Conservation (phyloP, 345 rosid genomes). For the Brassica cretica region DNA sequence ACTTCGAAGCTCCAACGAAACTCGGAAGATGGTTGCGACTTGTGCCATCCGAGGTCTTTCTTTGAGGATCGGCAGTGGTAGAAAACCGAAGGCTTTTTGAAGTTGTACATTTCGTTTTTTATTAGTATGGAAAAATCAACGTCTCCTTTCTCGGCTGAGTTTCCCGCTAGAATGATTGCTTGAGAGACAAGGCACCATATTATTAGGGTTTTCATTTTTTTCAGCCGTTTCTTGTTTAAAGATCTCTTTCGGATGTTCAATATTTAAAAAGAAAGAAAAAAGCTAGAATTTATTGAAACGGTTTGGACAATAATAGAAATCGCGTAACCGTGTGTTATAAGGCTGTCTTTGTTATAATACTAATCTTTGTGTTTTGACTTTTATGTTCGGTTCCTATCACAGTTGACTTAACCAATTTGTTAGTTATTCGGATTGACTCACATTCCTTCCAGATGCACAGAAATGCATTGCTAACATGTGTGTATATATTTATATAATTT, state of each 20-base stretch:
- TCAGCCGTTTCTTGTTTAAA: background rate
- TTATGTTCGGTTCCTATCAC: background rate
- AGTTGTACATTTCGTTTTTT: conserved; percentile 28
- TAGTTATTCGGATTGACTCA: conserved; percentile 6
- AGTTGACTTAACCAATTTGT: conserved; percentile 1
- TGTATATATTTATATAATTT: no score
- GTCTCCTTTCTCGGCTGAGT: conserved; percentile 21
- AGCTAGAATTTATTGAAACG: background rate
- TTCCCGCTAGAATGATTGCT: conserved; percentile 11
- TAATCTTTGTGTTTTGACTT: conserved; percentile 8
- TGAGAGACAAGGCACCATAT: conserved; percentile 15
- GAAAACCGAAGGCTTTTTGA: conserved; percentile 3
- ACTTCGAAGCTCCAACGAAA: conserved; percentile 30
- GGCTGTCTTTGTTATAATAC: conserved; percentile 9
- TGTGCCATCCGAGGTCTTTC: conserved; percentile 36
- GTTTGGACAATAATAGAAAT: conserved; percentile 22
- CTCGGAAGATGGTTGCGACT: conserved; percentile 24
- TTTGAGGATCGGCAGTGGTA: conserved; percentile 26
- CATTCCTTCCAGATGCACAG: conserved; percentile 12
- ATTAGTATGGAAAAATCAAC: conserved; percentile 19
- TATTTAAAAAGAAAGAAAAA: no score
- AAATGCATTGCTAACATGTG: background rate
- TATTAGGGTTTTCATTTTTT: conserved; percentile 28
- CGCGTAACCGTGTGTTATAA: background rate
- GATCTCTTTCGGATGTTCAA: background rate